Evolutionary conservation across 2,329 filamentous ascomycete genomes (phyloP).

Genomic region (Ophioceras dolichostomum): DNA sequence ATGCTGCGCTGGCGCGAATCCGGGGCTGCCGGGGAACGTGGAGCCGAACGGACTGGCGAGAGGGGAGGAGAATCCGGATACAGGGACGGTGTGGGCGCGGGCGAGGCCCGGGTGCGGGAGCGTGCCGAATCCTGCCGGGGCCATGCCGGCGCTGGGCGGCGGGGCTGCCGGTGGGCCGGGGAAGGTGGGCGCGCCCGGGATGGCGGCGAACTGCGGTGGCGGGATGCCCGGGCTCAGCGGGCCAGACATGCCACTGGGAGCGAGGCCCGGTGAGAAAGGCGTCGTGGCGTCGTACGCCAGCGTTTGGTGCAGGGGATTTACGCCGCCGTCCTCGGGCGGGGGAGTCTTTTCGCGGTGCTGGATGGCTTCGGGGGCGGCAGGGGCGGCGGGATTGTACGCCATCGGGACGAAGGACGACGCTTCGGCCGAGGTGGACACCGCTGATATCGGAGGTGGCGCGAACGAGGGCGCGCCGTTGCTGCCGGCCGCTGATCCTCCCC

Average conservation of each 20-base stretch:
- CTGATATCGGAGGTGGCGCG: constrained; percentile 26
- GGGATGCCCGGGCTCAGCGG: constrained; percentile 26
- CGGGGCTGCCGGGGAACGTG: constrained; percentile 31
- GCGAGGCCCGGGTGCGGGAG: constrained; percentile 25
- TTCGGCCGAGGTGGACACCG: constrained; percentile 12
- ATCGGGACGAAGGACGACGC: constrained; percentile 45
- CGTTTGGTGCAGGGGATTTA: constrained; percentile 45
- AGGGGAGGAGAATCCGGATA: constrained; percentile 23
- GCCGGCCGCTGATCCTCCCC: constrained; percentile 5
- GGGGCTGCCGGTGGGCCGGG: constrained; percentile 23
- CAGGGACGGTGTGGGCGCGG: constrained; percentile 37
- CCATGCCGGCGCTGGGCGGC: constrained; percentile 24
- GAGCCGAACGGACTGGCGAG: constrained; percentile 30
- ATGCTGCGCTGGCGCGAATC: constrained; percentile 20
- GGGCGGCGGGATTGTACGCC: constrained; percentile 70
- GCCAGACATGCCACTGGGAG: constrained; percentile 31
- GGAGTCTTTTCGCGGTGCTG: constrained; percentile 69
- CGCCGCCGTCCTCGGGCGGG: constrained; percentile 54
- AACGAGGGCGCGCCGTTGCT: constrained; percentile 19
- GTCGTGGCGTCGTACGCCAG: constrained; percentile 41
- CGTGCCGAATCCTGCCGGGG: constrained; percentile 28
- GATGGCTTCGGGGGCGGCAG: constrained; percentile 60
- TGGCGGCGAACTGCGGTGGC: constrained; percentile 21
- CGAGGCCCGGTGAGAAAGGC: constrained; percentile 39
- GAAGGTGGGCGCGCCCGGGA: constrained; percentile 25